A percentile compares a stretch with the other conserved stretches of the same genome.
Evolutionary conservation across 768 basidiomycete genomes (phyloP).

Genomic region (Amylocystis lapponica): DNA sequence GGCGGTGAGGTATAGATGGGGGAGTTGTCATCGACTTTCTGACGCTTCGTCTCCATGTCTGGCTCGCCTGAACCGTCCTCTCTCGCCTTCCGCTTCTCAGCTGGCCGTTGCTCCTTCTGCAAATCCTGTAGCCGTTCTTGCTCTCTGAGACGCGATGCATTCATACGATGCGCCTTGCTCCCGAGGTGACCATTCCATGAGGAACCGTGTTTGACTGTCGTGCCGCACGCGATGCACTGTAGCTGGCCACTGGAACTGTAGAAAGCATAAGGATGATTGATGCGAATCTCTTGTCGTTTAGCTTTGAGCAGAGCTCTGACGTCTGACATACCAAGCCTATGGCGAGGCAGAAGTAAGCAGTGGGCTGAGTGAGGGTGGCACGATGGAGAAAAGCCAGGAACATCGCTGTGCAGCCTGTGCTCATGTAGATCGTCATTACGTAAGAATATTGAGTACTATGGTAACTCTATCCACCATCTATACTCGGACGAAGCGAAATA

Average conservation of each 20-base stretch:
- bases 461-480: not conserved
- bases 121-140: slow-evolving; percentile 42
- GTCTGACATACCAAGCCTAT: slow-evolving; percentile 54
- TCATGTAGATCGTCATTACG: slow-evolving; percentile 9
- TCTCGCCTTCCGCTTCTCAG: slow-evolving; percentile 19
- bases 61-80: slow-evolving; percentile 22
- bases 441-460: slow-evolving; percentile 9
- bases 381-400: too few species aligned
- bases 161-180: slow-evolving; percentile 71
- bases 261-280: slow-evolving; percentile 67
- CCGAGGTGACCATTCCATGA: slow-evolving; percentile 88
- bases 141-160: slow-evolving; percentile 52
- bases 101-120: slow-evolving; percentile 12
- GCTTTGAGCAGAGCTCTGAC: slow-evolving; percentile 76
- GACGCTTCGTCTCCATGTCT: slow-evolving; percentile 19
- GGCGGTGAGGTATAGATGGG: too few species aligned
- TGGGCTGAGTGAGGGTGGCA: not conserved
- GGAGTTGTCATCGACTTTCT: not conserved
- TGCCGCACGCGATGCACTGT: slow-evolving; percentile 60
- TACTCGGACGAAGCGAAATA: not conserved
- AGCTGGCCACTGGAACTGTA: slow-evolving; percentile 65
- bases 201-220: slow-evolving; percentile 63
- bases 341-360: not conserved
- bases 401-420: too few species aligned
- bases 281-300: slow-evolving; percentile 70